Evolutionary conservation across 495 filamentous ascomycete species (phyloP).

Genomic region (Lentithecium fluviatile): DNA sequence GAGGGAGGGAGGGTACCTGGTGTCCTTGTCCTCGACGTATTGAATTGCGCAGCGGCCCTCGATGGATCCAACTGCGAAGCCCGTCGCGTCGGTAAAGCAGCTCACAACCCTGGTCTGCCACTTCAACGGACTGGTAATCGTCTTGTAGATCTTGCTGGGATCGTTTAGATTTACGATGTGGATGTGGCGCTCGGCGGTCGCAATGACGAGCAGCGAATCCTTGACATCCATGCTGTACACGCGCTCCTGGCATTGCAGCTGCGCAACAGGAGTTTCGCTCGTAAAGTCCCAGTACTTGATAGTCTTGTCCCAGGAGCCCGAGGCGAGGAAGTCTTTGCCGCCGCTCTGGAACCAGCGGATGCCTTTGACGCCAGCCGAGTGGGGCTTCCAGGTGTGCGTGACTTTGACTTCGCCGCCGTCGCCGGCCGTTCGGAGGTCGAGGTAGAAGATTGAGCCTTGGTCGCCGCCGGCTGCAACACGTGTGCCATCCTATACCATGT

Average conservation of each 20-base stretch:
- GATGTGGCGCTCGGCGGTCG: constrained; percentile 84
- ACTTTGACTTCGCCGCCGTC: constrained; percentile 36
- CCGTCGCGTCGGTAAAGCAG: constrained; percentile 78
- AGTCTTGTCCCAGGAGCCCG: constrained; percentile 94
- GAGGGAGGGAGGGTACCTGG: constrained; percentile 51
- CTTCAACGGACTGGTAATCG: constrained; percentile 78
- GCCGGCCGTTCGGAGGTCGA: constrained; percentile 61
- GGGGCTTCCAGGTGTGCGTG: constrained; percentile 69
- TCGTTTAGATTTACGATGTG: constrained; percentile 81
- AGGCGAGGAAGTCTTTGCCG: constrained; percentile 66
- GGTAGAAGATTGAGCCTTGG: constrained; percentile 77
- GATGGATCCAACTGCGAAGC: constrained; percentile 84
- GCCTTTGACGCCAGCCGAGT: constrained; percentile 76
- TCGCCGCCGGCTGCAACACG: constrained; percentile 82
- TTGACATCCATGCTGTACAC: constrained; percentile 85
- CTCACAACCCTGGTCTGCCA: constrained; percentile 84
- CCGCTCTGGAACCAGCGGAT: constrained; percentile 71
- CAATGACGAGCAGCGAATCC: constrained; percentile 72
- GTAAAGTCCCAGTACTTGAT: constrained; percentile 95
- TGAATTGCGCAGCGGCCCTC: constrained; percentile 88
- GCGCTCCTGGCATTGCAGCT: constrained; percentile 70
- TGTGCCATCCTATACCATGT: constrained; percentile 55
- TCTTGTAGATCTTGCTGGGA: constrained; percentile 76
- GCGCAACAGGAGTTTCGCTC: constrained; percentile 59
- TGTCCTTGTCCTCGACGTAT: constrained; percentile 84